Evolutionary conservation across 2,329 filamentous ascomycete genomes (phyloP).

Genomic region (Cladosporium oxysporum): DNA sequence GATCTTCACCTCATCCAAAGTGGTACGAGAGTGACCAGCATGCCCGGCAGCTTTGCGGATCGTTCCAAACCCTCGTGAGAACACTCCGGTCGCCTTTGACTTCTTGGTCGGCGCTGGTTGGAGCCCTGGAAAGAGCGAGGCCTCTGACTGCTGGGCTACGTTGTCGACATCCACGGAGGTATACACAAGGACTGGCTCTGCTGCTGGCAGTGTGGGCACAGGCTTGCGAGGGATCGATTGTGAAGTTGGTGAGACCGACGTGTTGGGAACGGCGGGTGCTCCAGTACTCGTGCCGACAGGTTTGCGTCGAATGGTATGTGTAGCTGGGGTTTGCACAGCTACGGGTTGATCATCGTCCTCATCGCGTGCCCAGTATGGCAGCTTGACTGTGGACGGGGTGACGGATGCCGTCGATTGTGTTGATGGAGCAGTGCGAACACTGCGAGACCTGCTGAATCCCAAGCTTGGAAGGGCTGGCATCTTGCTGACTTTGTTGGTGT

Average conservation of each 20-base stretch:
- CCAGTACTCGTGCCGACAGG: neutral
- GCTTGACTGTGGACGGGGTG: neutral
- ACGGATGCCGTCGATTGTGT: neutral
- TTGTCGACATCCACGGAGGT: neutral
- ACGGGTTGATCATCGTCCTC: neutral
- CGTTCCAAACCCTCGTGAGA: neutral
- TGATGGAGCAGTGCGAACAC: neutral
- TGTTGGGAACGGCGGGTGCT: neutral
- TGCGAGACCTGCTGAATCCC: neutral
- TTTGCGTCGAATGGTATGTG: neutral
- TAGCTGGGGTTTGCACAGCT: neutral
- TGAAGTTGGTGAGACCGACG: neutral
- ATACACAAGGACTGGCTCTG: neutral
- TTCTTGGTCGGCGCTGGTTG: neutral
- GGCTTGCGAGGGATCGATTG: constrained; percentile 2
- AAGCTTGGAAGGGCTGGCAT: neutral
- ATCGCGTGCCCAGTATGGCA: constrained; percentile 13
- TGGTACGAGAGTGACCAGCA: too few relatives aligned
- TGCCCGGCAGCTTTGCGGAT: neutral
- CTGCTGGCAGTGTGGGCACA: neutral
- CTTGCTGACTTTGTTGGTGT: neutral
- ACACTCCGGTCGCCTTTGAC: neutral
- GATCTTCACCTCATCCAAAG: neutral
- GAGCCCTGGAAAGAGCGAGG: neutral
- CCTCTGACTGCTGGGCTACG: neutral